A percentile compares a stretch with the other conserved stretches of the same genome.
phyloP scores from a whole-genome alignment of 2,329 filamentous ascomycete species.

The Phialocephala sp. region DNA sequence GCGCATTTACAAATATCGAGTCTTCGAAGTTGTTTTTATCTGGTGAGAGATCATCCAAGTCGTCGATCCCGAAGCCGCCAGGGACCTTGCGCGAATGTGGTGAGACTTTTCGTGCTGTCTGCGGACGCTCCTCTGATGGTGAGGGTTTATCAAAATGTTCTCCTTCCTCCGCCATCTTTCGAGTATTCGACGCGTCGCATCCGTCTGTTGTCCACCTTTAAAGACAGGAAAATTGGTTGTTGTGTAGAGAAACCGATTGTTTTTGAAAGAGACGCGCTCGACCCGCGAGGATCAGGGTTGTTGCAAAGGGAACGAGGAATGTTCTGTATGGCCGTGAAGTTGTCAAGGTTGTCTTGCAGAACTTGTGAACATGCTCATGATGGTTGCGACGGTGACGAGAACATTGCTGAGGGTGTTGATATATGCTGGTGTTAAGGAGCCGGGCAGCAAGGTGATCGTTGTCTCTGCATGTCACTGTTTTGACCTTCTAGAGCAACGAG shows the following conservation, averaged over 20 bases:
- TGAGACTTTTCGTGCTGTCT: slow-evolving; percentile 37
- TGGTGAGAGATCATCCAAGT: slow-evolving; percentile 38
- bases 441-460: slow-evolving; percentile 13
- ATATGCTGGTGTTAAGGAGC: slow-evolving; percentile 10
- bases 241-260: slow-evolving; percentile 3
- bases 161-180: slow-evolving; percentile 42
- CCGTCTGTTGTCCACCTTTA: slow-evolving; percentile 22
- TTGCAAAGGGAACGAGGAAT: slow-evolving; percentile 12
- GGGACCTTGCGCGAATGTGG: slow-evolving; percentile 32
- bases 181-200: slow-evolving; percentile 37
- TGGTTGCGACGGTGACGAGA: slow-evolving; percentile 12
- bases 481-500: not conserved
- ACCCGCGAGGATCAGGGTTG: slow-evolving; percentile 21
- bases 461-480: slow-evolving; percentile 17
- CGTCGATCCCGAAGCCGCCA: slow-evolving; percentile 38
- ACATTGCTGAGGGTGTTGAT: slow-evolving; percentile 8
- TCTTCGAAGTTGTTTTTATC: slow-evolving; percentile 37
- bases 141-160: slow-evolving; percentile 29
- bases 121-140: slow-evolving; percentile 33
- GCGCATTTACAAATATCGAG: slow-evolving; percentile 32
- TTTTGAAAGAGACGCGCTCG: slow-evolving; percentile 30
- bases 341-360: slow-evolving; percentile 10
- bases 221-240: slow-evolving; percentile 3
- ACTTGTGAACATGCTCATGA: not conserved
- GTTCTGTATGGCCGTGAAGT: slow-evolving; percentile 7